Evolutionary conservation across 2,329 filamentous ascomycete genomes (phyloP).

Genomic region (Colletotrichum costaricense): DNA sequence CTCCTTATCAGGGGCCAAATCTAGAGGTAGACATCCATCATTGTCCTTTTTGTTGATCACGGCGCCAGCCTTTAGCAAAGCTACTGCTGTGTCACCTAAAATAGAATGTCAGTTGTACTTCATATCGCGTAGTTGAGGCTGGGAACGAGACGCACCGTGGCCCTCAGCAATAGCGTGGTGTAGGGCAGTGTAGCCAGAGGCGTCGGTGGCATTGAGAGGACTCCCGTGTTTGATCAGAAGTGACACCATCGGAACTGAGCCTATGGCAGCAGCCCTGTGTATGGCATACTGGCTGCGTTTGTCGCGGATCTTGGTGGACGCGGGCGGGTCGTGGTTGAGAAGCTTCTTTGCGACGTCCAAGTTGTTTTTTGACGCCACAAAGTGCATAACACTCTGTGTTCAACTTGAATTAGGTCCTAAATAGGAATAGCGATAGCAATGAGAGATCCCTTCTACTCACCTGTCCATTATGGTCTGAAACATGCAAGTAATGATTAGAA

Average conservation of each 20-base stretch:
- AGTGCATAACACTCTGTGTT: constrained; percentile 86
- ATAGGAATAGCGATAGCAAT: not conserved
- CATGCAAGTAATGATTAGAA: not conserved
- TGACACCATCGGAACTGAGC: constrained; percentile 87
- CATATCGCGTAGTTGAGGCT: not conserved
- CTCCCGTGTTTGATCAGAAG: constrained; percentile 81
- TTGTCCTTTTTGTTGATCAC: constrained; percentile 81
- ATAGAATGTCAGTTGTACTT: not conserved
- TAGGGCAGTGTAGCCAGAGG: constrained; percentile 85
- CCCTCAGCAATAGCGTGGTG: constrained; percentile 88
- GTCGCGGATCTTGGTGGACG: constrained; percentile 84
- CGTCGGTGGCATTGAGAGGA: constrained; percentile 85
- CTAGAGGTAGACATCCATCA: constrained; percentile 78
- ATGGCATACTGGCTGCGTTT: constrained; percentile 89
- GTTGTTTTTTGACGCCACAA: constrained; percentile 90
- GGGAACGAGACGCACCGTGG: constrained; percentile 61
- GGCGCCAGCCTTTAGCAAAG: constrained; percentile 85
- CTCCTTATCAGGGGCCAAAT: constrained; percentile 88
- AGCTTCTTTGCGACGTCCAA: constrained; percentile 83
- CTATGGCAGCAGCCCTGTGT: constrained; percentile 90
- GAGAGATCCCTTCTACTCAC: constrained; percentile 46
- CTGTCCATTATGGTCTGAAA: constrained; percentile 73
- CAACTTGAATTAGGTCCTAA: not conserved
- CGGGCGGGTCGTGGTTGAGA: constrained; percentile 75
- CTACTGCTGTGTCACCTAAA: constrained; percentile 81